phyloP scores from a whole-genome alignment of 176 grass and related monocot species.

The Hyparrhenia diplandra region DNA sequence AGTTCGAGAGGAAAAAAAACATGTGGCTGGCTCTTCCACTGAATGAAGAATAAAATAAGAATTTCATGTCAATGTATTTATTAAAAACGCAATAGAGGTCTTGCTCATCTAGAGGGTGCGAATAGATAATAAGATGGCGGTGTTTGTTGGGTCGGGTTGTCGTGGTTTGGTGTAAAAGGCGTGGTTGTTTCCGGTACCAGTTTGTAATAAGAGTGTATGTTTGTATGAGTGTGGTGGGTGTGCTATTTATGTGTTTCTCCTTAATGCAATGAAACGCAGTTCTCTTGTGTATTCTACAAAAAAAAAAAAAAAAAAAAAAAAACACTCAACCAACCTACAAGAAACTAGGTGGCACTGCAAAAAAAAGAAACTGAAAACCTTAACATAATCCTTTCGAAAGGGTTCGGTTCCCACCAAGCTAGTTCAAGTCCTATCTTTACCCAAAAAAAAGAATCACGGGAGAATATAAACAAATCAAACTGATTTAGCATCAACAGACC shows the following conservation, averaged over 20 bases:
- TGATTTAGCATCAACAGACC: not conserved
- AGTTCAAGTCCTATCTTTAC: not conserved
- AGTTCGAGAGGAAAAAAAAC: not conserved
- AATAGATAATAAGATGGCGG: not conserved
- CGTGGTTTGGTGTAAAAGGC: not conserved
- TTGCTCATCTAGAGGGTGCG: not conserved
- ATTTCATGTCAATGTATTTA: constrained; percentile 1
- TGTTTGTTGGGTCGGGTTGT: not conserved
- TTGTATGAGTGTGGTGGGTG: not conserved
- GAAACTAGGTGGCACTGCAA: not conserved
- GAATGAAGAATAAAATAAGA: not conserved
- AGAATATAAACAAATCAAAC: not conserved
- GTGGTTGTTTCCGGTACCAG: not conserved
- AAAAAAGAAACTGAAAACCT: not conserved
- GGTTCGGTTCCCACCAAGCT: not conserved
- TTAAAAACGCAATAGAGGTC: not conserved
- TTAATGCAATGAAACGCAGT: not conserved
- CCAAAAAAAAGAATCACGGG: not conserved
- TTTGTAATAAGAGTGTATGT: not conserved
- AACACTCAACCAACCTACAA: no score
- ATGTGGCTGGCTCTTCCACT: not conserved
- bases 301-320: not conserved
- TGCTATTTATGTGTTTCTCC: not conserved
- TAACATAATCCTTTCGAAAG: not conserved
- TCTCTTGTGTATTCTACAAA: not conserved